Evolutionary conservation across 2,329 filamentous ascomycete genomes (phyloP), one percentile per base, ranked within the genome.

Genomic region (Stemphylium lycopersici): DNA sequence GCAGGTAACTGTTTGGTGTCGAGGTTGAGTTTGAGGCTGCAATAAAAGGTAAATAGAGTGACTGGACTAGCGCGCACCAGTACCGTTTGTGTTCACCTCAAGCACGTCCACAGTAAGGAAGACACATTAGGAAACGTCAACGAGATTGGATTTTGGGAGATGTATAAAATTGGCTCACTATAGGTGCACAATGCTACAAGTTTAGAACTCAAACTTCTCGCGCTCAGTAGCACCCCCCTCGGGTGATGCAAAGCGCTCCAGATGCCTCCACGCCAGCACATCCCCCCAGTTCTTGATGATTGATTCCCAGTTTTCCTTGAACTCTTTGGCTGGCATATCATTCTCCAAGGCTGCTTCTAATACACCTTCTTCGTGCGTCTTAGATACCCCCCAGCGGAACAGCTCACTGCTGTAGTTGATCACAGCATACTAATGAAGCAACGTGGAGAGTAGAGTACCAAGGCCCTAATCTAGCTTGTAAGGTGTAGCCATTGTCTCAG

Each of bases 181-280:
- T 11, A 11, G 7, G 26, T 29, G 26, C 48, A 15, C 24, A n/a
- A 51, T 33, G 29, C 4, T 11, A 11, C 6, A 10, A 5, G 2
- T 4, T 16, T 39, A 39, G 7, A 32, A 38, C 2, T 34, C 4
- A n/a, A 15, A 10, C 6, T 37, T 11, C 16, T 34, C 31, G 13
- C 48, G 55, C 16, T 53, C 55, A 10, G 42, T 38, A 39, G 41
- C 48, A 34, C 29, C 48, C 13, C 48, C 45, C 8, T 53, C 40
- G 18, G 41, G 43, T n/a, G 40, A 24, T 11, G 42, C 42, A 38
- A 50, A 32, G 6, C 54, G 46, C 46, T 58, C 48, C 11, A 58
- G 29, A 29, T 58, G 54, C 34, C 54, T 48, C 51, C 57, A 62
- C n/a, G 52, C 32, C 29, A 62, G 32, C 32, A 60, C 15, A 8